Evolutionary conservation across 2,329 filamentous ascomycete genomes (phyloP).

Genomic region (Nigrospora oryzae): DNA sequence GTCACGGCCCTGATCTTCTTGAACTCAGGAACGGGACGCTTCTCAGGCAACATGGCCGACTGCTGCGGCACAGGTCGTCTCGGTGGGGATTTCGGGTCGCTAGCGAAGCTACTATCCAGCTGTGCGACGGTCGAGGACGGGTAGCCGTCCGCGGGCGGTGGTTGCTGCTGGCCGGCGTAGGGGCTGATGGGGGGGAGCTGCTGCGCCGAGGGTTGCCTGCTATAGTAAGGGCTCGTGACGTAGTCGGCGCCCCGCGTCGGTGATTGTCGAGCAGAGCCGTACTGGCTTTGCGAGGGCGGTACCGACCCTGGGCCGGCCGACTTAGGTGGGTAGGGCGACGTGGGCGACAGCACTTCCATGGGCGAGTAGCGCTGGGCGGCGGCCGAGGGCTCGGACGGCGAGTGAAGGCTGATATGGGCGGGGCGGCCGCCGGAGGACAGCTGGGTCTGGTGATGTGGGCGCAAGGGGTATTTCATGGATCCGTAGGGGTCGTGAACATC

Average conservation of each 20-base stretch:
- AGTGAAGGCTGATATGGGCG: conserved; percentile 54
- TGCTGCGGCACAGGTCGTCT: conserved; percentile 39
- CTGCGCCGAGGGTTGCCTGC: conserved; percentile 35
- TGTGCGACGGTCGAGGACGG: conserved; percentile 63
- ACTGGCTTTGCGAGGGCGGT: conserved; percentile 34
- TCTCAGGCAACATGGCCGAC: conserved; percentile 30
- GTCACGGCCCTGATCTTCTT: conserved; percentile 63
- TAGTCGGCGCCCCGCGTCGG: conserved; percentile 64
- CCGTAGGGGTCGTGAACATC: conserved; percentile 77
- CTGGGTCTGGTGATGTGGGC: conserved; percentile 70
- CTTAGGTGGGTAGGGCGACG: conserved; percentile 66
- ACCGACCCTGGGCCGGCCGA: conserved; percentile 27
- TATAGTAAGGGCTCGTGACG: conserved; percentile 49
- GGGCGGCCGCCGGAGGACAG: conserved; percentile 37
- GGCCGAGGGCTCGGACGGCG: conserved; percentile 67
- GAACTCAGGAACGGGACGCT: conserved; percentile 79
- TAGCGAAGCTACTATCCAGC: conserved; percentile 57
- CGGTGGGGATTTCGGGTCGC: conserved; percentile 51
- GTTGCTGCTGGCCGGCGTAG: conserved; percentile 52
- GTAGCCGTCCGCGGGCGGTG: conserved; percentile 46
- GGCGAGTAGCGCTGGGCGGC: conserved; percentile 91
- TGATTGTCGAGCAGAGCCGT: conserved; percentile 60
- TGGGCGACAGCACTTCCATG: conserved; percentile 82
- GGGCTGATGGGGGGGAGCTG: conserved; percentile 69
- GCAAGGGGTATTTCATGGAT: conserved; percentile 76